These are phyloP conservation scores for Curvularia lunata DNA, from an alignment of 2,329 filamentous ascomycete species.

Conservation along the genomic window DNA sequence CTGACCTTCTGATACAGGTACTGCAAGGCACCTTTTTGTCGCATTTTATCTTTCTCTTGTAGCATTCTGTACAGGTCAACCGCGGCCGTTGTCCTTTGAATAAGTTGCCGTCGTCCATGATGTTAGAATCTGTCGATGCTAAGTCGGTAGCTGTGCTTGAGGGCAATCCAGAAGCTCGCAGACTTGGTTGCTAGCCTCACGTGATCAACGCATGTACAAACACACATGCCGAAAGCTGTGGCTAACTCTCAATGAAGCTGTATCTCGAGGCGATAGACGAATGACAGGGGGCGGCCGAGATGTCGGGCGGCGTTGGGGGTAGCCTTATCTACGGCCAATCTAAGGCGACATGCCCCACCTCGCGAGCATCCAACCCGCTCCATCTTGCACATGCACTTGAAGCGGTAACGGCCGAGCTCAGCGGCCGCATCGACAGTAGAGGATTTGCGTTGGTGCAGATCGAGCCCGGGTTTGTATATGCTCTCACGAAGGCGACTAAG, in stretches of 20 bases:
- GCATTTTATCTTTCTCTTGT: conserved; percentile 48
- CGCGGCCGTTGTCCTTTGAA: conserved; percentile 21
- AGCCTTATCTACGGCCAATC: conserved; percentile 4
- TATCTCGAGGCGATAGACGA: neutral
- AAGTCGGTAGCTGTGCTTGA: neutral
- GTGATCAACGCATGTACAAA: neutral
- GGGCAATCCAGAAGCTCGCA: neutral
- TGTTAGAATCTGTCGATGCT: neutral
- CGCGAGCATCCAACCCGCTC: neutral
- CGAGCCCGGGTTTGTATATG: neutral
- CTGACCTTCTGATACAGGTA: conserved; percentile 48
- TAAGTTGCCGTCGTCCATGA: conserved; percentile 16
- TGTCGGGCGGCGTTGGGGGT: neutral
- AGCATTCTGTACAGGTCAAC: conserved; percentile 42
- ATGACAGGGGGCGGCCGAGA: conserved; percentile 13
- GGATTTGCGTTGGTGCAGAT: neutral
- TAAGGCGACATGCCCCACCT: conserved; percentile 10
- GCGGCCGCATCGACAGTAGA: conserved; percentile 2
- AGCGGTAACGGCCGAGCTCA: conserved; percentile 4
- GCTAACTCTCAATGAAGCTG: neutral
- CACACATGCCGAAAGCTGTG: neutral
- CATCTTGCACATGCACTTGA: neutral
- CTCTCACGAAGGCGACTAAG: conserved; percentile 2
- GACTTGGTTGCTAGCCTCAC: neutral
- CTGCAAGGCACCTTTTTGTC: conserved; percentile 52